phyloP scores from a whole-genome alignment of 139 green algal species.

The Micractinium conductrix region DNA sequence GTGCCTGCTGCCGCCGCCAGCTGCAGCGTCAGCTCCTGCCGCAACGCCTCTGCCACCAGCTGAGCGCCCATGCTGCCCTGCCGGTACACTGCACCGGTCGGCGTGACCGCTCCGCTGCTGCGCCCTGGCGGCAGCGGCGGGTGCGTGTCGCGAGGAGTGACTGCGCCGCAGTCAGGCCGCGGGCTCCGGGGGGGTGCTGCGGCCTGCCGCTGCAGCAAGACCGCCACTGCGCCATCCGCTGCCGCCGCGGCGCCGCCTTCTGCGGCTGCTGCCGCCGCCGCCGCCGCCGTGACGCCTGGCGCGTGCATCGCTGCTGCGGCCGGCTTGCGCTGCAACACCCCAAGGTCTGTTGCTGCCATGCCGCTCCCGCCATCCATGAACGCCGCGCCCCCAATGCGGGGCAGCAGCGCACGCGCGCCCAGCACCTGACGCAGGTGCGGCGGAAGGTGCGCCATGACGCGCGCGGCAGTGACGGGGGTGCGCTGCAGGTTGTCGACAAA shows the following conservation, averaged over 20 bases:
- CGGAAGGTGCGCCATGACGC: slow-evolving; percentile 54
- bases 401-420: slow-evolving; percentile 14
- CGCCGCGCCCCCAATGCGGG: slow-evolving; percentile 37
- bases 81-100: too few species aligned
- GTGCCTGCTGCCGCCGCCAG: neutral
- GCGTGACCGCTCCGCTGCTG: too few species aligned
- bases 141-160: neutral
- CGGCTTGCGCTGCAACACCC: too few species aligned
- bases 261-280: neutral
- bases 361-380: slow-evolving; percentile 22
- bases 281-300: neutral
- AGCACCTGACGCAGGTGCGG: slow-evolving; percentile 49
- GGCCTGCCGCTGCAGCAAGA: neutral
- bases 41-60: slow-evolving; percentile 4
- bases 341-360: neutral
- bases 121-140: neutral
- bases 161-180: neutral
- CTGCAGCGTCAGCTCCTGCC: slow-evolving; percentile 12
- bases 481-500: slow-evolving; percentile 79
- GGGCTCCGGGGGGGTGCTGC: neutral
- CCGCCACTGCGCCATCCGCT: neutral
- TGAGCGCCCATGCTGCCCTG: slow-evolving; percentile 11
- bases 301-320: neutral
- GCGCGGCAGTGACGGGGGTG: slow-evolving; percentile 56
- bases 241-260: too few species aligned